A percentile compares a stretch with the other conserved stretches of the same genome.
These are phyloP conservation scores for Rosellinia necatrix DNA, from an alignment of 2,329 filamentous ascomycete species.

Conservation along the genomic window DNA sequence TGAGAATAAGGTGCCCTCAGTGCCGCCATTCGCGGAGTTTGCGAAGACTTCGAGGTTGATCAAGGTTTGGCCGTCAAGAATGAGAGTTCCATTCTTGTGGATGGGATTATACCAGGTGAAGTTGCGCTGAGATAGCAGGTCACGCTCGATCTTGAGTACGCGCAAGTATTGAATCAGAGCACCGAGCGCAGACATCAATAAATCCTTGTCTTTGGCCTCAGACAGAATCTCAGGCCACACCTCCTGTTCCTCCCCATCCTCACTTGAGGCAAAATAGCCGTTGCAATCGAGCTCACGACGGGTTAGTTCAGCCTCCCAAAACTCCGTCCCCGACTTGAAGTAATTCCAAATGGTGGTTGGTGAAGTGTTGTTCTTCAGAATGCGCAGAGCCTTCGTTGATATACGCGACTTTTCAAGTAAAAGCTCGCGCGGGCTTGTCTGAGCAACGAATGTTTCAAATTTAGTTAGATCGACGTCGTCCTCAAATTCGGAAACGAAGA, in stretches of 20 bases:
- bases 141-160: conserved; percentile 84
- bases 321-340: conserved; percentile 83
- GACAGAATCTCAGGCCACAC: conserved; percentile 77
- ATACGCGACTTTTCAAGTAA: conserved; percentile 85
- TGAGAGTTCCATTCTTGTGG: conserved; percentile 82
- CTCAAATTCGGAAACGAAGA: conserved; percentile 87
- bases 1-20: conserved; percentile 85
- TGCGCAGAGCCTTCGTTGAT: conserved; percentile 86
- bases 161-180: conserved; percentile 86
- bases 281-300: conserved; percentile 79
- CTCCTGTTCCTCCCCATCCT: conserved; percentile 56
- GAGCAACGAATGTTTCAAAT: conserved; percentile 95
- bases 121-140: conserved; percentile 85
- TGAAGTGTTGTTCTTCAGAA: conserved; percentile 92
- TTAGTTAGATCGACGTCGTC: conserved; percentile 94
- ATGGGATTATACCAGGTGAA: conserved; percentile 94
- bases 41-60: conserved; percentile 98
- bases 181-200: conserved; percentile 88
- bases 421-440: conserved; percentile 86
- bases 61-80: conserved; percentile 92
- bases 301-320: conserved; percentile 85
- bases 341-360: conserved; percentile 96
- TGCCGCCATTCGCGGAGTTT: conserved; percentile 85
- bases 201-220: conserved; percentile 75
- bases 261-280: conserved; percentile 71